These are phyloP conservation scores for Plasmodium berghei DNA, from an alignment of 169 alveolate species.

Conservation along the genomic window DNA sequence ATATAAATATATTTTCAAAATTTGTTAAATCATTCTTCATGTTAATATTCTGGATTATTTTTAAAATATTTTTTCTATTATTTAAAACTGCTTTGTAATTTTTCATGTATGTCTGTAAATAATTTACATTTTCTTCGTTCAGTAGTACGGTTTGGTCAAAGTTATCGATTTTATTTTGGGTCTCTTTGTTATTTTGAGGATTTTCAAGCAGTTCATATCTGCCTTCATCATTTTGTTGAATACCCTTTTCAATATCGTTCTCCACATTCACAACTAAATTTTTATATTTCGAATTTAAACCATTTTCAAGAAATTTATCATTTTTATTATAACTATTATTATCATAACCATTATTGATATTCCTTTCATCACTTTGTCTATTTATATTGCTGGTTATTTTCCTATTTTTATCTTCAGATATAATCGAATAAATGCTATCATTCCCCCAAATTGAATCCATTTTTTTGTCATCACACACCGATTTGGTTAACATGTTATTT, in stretches of 20 bases:
- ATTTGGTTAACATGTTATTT: too few relatives aligned
- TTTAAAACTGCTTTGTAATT: conserved; percentile 28
- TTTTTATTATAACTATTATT: too few relatives aligned
- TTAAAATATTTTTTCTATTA: conserved; percentile 39
- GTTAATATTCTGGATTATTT: conserved; percentile 54
- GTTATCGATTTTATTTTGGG: background rate
- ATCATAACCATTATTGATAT: too few relatives aligned
- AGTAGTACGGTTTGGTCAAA: background rate
- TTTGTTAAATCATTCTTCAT: conserved; percentile 68
- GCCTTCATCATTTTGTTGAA: conserved; percentile 4
- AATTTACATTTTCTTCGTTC: conserved; percentile 39
- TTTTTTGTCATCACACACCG: too few relatives aligned
- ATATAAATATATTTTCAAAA: conserved; percentile 62
- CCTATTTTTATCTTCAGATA: too few relatives aligned
- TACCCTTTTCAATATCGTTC: background rate
- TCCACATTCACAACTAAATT: too few relatives aligned
- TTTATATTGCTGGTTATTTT: too few relatives aligned
- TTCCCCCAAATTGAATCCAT: too few relatives aligned
- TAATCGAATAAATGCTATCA: too few relatives aligned
- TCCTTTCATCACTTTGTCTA: too few relatives aligned
- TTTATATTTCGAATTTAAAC: too few relatives aligned
- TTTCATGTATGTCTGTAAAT: conserved; percentile 44
- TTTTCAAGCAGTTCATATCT: background rate
- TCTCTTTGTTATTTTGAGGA: conserved; percentile 6
- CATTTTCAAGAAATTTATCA: too few relatives aligned